phyloP scores from a whole-genome alignment of 2,329 filamentous ascomycete species.

The Xylaria sp. region DNA sequence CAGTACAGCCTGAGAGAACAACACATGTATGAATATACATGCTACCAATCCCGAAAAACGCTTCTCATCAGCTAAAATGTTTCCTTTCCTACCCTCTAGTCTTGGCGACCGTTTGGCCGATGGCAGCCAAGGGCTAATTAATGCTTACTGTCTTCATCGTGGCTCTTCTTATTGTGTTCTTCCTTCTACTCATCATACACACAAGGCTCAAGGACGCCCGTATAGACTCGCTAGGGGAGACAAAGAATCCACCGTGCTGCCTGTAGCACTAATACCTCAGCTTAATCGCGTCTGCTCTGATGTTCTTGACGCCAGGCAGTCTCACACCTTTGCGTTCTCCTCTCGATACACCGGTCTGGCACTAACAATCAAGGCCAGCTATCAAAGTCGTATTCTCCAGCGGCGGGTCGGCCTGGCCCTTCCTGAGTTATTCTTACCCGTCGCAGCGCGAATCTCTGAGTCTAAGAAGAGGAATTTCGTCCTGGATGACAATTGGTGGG shows the following conservation, averaged over 20 bases:
- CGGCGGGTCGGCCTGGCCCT: constrained; percentile 9
- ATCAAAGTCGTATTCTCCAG: constrained; percentile 9
- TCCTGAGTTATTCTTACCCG: background rate
- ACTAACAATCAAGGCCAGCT: constrained; percentile 1
- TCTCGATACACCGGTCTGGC: constrained; percentile 9
- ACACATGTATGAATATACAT: no score
- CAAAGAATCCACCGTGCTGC: constrained; percentile 11
- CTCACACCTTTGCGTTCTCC: constrained; percentile 7
- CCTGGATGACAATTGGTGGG: background rate
- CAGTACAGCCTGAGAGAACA: no score
- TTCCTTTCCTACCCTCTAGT: no score
- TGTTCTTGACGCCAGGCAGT: constrained; percentile 1
- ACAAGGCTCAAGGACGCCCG: background rate
- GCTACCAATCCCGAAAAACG: no score
- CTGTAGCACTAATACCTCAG: constrained; percentile 11
- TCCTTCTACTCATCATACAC: no score
- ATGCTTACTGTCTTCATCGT: no score
- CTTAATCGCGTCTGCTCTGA: background rate
- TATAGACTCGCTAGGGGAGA: constrained; percentile 11
- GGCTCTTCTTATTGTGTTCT: no score
- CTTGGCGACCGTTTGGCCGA: no score
- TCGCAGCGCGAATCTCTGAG: no score
- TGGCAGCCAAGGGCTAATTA: no score
- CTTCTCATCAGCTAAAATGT: no score
- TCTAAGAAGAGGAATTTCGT: no score